These are phyloP conservation scores for Rhizophora apiculata DNA, from an alignment of 345 rosid genomes.

Conservation along the genomic window DNA sequence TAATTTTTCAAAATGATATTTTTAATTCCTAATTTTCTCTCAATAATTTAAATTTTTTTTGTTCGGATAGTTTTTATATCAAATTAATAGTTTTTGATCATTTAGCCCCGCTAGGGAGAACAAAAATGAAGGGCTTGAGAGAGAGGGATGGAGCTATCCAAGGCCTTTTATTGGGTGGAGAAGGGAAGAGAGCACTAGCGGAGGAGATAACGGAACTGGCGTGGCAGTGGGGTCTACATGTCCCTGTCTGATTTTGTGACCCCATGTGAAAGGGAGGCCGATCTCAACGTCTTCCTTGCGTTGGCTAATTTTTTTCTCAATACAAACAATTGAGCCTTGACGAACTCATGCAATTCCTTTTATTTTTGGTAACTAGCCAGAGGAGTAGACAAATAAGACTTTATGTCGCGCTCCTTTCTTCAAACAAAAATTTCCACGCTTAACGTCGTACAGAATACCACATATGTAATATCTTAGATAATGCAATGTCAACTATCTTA, in stretches of 20 bases:
- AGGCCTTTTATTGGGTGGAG: constrained; percentile 2
- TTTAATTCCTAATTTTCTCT: no score
- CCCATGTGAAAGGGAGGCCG: constrained; percentile 6
- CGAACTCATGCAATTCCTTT: neutral
- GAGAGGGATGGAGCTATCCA: neutral
- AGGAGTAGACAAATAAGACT: neutral
- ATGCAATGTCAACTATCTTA: neutral
- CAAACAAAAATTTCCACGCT: neutral
- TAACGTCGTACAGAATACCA: neutral
- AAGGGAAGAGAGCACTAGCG: neutral
- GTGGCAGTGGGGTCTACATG: constrained; percentile 35
- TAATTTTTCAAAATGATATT: accelerated
- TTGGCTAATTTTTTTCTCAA: neutral
- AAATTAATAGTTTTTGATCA: no score
- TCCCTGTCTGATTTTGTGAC: constrained; percentile 27
- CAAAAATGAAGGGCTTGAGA: neutral
- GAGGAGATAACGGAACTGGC: constrained; percentile 39
- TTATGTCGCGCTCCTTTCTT: neutral
- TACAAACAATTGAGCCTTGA: neutral
- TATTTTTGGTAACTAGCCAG: neutral
- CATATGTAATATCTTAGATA: neutral
- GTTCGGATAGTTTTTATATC: no score
- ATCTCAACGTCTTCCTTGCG: constrained; percentile 17
- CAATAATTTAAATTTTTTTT: no score
- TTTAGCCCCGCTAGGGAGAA: neutral